These are phyloP conservation scores for Bifiguratus adelaidae DNA, from an alignment of 192 early-diverging fungal genomes.

Conservation along the genomic window DNA sequence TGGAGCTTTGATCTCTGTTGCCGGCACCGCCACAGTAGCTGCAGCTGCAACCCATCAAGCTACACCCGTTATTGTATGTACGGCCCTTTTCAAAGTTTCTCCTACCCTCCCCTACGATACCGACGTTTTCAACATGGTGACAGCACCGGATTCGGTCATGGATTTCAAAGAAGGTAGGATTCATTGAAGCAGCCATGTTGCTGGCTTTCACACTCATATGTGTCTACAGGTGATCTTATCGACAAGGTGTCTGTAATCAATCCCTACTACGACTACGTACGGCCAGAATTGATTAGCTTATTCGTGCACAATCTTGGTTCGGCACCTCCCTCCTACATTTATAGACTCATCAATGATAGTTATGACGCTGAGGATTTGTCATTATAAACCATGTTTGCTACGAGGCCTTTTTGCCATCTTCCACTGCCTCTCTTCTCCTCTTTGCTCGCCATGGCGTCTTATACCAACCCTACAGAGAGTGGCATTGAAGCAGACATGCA, in stretches of 20 bases:
- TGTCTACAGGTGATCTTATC: constrained; percentile 56
- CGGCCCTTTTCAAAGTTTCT: constrained; percentile 82
- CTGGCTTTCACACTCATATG: background rate
- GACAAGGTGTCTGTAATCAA: constrained; percentile 73
- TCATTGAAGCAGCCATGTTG: background rate
- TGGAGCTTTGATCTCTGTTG: constrained; percentile 79
- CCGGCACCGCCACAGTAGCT: constrained; percentile 74
- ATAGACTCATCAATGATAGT: constrained; percentile 60
- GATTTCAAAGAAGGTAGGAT: constrained; percentile 61
- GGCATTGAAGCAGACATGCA: too few species aligned
- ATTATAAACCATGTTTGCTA: too few species aligned
- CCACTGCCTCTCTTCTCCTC: too few species aligned
- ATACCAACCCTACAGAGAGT: too few species aligned
- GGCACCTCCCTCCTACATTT: constrained; percentile 39
- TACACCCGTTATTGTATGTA: constrained; percentile 87
- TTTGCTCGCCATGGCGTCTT: too few species aligned
- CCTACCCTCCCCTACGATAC: constrained; percentile 83
- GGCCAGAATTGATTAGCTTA: constrained; percentile 79
- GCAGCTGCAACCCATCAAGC: constrained; percentile 88
- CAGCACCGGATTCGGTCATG: constrained; percentile 72
- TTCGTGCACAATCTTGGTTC: constrained; percentile 72
- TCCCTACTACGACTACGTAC: constrained; percentile 88
- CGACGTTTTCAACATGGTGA: constrained; percentile 67
- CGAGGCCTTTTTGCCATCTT: too few species aligned
- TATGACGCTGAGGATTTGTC: constrained; percentile 27